Conservation (phyloP, 306 rosid species). For the Datisca glomerata region DNA sequence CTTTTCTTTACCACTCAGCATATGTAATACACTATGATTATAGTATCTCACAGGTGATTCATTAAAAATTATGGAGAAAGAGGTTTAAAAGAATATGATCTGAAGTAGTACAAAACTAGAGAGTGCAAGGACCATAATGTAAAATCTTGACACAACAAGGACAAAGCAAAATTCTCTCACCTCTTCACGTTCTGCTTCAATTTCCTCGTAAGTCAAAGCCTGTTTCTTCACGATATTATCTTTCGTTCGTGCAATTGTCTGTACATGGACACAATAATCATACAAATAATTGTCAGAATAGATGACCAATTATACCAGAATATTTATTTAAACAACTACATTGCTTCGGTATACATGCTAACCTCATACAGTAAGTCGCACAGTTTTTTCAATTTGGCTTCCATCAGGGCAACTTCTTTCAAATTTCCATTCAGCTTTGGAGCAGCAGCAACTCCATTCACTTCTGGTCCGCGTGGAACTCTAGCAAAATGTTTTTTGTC, state of each 20-base stretch:
- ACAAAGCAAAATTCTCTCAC: constrained; percentile 27
- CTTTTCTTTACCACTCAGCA: no score
- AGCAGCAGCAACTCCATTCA: constrained; percentile 39
- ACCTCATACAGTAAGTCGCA: constrained; percentile 77
- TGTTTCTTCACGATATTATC: constrained; percentile 94
- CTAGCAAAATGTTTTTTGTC: constrained; percentile 83
- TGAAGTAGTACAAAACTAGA: no score
- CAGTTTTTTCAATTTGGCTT: constrained; percentile 55
- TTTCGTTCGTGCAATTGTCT: constrained; percentile 74
- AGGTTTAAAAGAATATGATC: no score
- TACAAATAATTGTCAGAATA: no score
- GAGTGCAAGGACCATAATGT: no score
- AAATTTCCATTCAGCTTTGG: constrained; percentile 35
- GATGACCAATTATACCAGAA: no score
- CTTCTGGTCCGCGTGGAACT: constrained; percentile 38
- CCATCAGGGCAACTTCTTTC: constrained; percentile 70
- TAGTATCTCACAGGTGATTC: no score
- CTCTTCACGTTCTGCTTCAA: constrained; percentile 95
- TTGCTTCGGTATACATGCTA: constrained; percentile 12
- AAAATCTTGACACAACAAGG: neutral
- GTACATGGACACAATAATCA: constrained; percentile 22
- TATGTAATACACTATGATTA: no score
- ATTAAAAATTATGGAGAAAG: no score
- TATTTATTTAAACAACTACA: no score
- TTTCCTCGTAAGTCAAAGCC: constrained; percentile 89